Evolutionary conservation across 2,329 filamentous ascomycete species (phyloP), one percentile per base, ranked within the genome.

Genomic region (Colletotrichum liriopes): DNA sequence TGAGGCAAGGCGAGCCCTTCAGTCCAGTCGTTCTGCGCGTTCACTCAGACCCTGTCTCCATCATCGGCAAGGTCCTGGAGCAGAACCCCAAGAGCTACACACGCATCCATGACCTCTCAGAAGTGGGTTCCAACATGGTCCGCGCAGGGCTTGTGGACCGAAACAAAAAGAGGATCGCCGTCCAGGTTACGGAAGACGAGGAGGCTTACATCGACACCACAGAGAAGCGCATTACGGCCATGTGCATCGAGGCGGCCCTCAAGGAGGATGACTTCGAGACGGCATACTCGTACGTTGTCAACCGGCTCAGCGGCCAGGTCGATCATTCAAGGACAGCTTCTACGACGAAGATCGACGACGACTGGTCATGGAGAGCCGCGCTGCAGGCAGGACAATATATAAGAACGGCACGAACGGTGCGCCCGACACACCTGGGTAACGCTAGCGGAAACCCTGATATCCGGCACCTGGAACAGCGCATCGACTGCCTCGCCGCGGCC

Each of bases 251-350:
- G 78, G 91, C 93, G 18, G 93, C 94, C 16, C 86, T 96, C 1
- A 86, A 87, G 12, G 93, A 95, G 78, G 91, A 95, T 74, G 94
- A 91, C 78, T 96, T 96, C 73, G 94, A 97, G 79, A 96, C 94
- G 0, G 94, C 94, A 14, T 96, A 96, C 79, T 95, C 93, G 0
- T 96, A 94, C 78, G 92, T 95, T 1, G 89, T 94, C 58, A 94
- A 91, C 77, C 89, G 92, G 29, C 85, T 96, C 0, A 85, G 86
- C 9, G 79, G 82, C 11, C 77, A 81, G 37, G 73, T 58, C 65
- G 68, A 65, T n/a, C 67, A 58, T 58, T 67, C 74, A 71, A 75
- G 56, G 76, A 78, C 75, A 29, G 29, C 41, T 75, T 79, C 77
- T 73, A 76, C 65, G 71, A 78, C 20, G 76, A 75, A 64, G 74